phyloP scores from a whole-genome alignment of 306 rosid genomes.

The Psophocarpus tetragonolobus region DNA sequence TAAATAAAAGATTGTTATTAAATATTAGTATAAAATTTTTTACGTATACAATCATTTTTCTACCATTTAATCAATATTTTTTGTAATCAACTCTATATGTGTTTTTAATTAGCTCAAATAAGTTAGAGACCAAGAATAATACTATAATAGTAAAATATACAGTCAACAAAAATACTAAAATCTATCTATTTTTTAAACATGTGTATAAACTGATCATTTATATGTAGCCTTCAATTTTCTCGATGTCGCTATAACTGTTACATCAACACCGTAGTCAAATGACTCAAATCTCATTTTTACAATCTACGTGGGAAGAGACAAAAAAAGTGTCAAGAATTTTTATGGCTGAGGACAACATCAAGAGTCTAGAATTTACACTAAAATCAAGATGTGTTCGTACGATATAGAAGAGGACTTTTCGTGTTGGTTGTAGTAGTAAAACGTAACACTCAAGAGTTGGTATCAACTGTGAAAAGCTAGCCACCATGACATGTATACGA shows the following conservation, averaged over 20 bases:
- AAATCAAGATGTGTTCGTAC: neutral
- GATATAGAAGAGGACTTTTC: neutral
- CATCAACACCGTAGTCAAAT: neutral
- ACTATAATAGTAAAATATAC: neutral
- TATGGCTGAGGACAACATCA: neutral
- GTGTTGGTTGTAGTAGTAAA: constrained; percentile 33
- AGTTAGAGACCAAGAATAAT: neutral
- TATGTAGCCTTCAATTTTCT: neutral
- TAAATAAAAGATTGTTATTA: no score
- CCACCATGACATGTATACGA: constrained; percentile 12
- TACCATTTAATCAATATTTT: no score
- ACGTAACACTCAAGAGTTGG: constrained; percentile 39
- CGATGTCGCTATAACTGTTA: neutral
- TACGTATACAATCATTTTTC: no score
- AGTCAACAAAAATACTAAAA: neutral
- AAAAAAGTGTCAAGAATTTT: neutral
- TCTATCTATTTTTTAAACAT: neutral
- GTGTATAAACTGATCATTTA: neutral
- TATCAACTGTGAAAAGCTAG: neutral
- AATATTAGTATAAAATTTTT: no score
- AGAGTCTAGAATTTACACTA: neutral
- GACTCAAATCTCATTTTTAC: neutral
- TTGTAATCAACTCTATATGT: no score
- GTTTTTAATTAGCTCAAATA: neutral
- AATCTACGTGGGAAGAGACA: neutral